Evolutionary conservation across 1,139 yeast genomes (phyloP).

Genomic region (Blastobotrys petasosporus): DNA sequence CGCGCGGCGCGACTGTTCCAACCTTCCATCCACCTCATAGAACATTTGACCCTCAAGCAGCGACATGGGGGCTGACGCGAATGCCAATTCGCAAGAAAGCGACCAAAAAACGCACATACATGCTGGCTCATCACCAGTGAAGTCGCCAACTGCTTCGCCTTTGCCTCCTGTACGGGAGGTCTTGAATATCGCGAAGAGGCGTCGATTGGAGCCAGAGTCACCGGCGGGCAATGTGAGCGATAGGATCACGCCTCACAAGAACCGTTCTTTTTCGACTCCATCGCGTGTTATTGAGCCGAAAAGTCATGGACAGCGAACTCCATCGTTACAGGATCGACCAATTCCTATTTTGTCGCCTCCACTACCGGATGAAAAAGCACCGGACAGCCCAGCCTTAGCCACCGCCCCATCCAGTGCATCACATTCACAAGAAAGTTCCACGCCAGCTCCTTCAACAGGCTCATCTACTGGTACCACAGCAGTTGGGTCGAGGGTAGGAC

Average conservation of each 20-base stretch:
- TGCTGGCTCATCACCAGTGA: constrained; percentile 22
- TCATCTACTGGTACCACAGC: constrained; percentile 3
- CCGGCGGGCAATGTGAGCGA: constrained; percentile 4
- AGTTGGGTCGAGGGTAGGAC: constrained; percentile 2
- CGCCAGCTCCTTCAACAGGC: constrained; percentile 1
- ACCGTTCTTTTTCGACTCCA: constrained; percentile 26
- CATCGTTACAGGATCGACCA: constrained; percentile 29
- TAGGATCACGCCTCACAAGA: constrained; percentile 25
- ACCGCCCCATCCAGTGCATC: constrained; percentile 3
- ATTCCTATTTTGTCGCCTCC: constrained; percentile 31
- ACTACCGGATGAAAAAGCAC: constrained; percentile 3
- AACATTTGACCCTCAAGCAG: too few species aligned
- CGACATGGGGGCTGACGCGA: too few species aligned
- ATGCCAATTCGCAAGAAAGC: too few species aligned
- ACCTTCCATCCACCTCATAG: too few species aligned
- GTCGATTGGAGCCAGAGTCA: constrained; percentile 23
- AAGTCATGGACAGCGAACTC: constrained; percentile 19
- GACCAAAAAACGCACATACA: not conserved
- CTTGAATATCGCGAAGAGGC: constrained; percentile 25
- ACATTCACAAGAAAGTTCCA: not conserved
- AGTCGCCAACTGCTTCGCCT: constrained; percentile 19
- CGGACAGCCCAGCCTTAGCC: constrained; percentile 1
- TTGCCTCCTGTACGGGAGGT: constrained; percentile 24
- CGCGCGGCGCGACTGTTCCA: too few species aligned
- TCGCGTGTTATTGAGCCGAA: constrained; percentile 1